Percentiles rank a stretch among this genome's conserved stretches.
phyloP scores from a whole-genome alignment of 805 yeast species.

The Candida boidinii region DNA sequence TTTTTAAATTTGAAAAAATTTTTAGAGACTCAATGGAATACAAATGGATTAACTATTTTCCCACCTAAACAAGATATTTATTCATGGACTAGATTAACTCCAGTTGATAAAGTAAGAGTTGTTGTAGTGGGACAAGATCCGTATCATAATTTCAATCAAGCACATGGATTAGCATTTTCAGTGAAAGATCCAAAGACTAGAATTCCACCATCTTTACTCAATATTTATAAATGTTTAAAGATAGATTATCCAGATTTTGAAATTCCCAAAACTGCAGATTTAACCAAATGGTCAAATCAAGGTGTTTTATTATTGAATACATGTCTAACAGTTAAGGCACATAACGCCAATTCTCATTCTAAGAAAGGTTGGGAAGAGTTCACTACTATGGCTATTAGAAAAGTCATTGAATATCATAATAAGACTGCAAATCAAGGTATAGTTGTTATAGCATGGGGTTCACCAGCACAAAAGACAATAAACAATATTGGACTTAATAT shows the following conservation, averaged over 20 bases:
- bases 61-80: constrained; percentile 76
- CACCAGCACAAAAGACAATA: constrained; percentile 33
- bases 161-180: constrained; percentile 93
- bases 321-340: constrained; percentile 85
- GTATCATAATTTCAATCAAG: constrained; percentile 86
- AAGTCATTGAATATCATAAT: constrained; percentile 41
- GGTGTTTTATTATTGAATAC: constrained; percentile 89
- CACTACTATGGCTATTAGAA: constrained; percentile 61
- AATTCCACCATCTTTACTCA: constrained; percentile 81
- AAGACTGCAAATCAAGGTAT: constrained; percentile 37
- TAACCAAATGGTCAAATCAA: constrained; percentile 76
- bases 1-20: constrained; percentile 67
- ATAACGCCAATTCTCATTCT: constrained; percentile 88
- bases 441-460: constrained; percentile 59
- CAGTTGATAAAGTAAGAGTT: constrained; percentile 63
- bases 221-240: constrained; percentile 73
- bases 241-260: constrained; percentile 63
- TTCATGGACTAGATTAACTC: constrained; percentile 87
- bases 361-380: constrained; percentile 88
- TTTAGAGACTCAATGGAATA: constrained; percentile 34
- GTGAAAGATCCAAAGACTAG: constrained; percentile 73
- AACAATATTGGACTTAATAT: constrained; percentile 19
- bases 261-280: constrained; percentile 54
- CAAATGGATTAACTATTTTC: constrained; percentile 45
- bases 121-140: constrained; percentile 94